A percentile compares a stretch with the other conserved stretches of the same genome.
These are phyloP conservation scores for Naganishia onofrii DNA, from an alignment of 768 basidiomycete genomes.

Conservation along the genomic window DNA sequence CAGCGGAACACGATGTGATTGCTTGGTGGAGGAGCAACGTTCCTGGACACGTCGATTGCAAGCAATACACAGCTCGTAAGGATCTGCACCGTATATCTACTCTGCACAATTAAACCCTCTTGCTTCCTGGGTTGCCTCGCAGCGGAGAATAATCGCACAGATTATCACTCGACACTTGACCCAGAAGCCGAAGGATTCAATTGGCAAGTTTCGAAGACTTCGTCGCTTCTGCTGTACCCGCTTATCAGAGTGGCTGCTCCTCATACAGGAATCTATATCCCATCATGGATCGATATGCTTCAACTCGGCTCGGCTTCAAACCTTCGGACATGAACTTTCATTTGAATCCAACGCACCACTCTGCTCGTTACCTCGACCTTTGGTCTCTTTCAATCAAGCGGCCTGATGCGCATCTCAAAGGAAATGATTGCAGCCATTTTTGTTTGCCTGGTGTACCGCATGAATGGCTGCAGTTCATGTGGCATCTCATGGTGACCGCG, in stretches of 20 bases:
- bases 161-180: neutral
- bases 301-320: constrained; percentile 16
- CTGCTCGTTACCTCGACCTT: constrained; percentile 25
- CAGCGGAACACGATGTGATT: constrained; percentile 3
- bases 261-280: constrained; percentile 10
- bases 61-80: constrained; percentile 23
- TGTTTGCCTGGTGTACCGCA: constrained; percentile 13
- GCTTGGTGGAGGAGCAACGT: constrained; percentile 17
- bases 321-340: neutral
- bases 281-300: constrained; percentile 17
- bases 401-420: constrained; percentile 26
- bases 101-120: too few species aligned
- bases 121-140: neutral
- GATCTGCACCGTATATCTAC: too few species aligned
- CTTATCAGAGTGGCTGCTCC: neutral
- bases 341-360: neutral
- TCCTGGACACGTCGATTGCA: constrained; percentile 22
- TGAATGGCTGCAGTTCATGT: constrained; percentile 25
- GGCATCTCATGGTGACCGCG: constrained; percentile 23
- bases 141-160: constrained; percentile 23
- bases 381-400: constrained; percentile 20
- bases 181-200: constrained; percentile 17
- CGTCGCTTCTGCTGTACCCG: too few species aligned
- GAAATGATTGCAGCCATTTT: constrained; percentile 22
- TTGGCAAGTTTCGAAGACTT: neutral